phyloP scores from a whole-genome alignment of 1,284 basidiomycete genomes.

The Coriolopsis trogii region DNA sequence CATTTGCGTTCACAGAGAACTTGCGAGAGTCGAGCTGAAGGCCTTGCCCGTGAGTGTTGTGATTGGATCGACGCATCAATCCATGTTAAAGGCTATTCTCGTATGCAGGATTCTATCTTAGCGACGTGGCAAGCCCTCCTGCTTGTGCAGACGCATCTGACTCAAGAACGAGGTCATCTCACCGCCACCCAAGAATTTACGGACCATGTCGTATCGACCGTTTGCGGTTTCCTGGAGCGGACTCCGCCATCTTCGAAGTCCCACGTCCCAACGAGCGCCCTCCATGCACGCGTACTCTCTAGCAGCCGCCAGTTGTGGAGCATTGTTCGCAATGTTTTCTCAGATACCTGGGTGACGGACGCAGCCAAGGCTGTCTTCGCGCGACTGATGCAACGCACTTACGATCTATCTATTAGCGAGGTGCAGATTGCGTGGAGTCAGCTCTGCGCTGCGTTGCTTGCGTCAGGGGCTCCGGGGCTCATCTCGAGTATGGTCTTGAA shows the following conservation, averaged over 20 bases:
- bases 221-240: conserved; percentile 31
- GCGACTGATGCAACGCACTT: conserved; percentile 43
- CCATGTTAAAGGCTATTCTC: background rate
- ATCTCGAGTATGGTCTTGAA: conserved; percentile 19
- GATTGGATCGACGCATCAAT: background rate
- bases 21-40: conserved; percentile 6
- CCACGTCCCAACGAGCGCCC: conserved; percentile 4
- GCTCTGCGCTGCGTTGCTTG: conserved; percentile 49
- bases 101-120: conserved; percentile 40
- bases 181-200: conserved; percentile 38
- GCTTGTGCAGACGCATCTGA: conserved; percentile 48
- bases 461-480: conserved; percentile 29
- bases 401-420: conserved; percentile 38
- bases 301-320: conserved; percentile 50
- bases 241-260: background rate
- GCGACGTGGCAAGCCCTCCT: conserved; percentile 56
- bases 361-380: conserved; percentile 47
- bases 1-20: conserved; percentile 25
- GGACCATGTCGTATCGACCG: conserved; percentile 21
- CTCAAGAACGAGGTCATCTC: conserved; percentile 40
- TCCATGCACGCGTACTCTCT: conserved; percentile 39
- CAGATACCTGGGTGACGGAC: conserved; percentile 38
- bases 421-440: conserved; percentile 47
- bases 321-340: conserved; percentile 50
- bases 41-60: conserved; percentile 28